Evolutionary conservation across 2,329 filamentous ascomycete genomes (phyloP).

Genomic region (Incumbomyces lentus): DNA sequence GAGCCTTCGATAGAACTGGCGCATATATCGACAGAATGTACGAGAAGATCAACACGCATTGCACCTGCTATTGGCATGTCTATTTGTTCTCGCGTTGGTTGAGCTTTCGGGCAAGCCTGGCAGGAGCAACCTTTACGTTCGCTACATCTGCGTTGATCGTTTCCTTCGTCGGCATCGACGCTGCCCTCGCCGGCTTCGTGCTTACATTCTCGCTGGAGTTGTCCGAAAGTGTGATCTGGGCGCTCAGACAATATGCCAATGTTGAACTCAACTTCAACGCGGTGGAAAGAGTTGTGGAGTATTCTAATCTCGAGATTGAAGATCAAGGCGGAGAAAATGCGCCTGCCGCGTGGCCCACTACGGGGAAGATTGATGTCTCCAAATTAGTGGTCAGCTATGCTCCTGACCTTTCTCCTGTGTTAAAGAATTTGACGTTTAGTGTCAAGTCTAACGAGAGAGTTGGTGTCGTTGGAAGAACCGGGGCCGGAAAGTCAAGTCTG

Average conservation of each 20-base stretch:
- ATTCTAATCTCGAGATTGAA: conserved; percentile 59
- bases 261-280: conserved; percentile 72
- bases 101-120: conserved; percentile 57
- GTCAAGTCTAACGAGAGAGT: conserved; percentile 59
- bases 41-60: conserved; percentile 56
- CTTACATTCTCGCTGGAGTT: conserved; percentile 65
- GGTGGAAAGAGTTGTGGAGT: conserved; percentile 65
- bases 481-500: conserved; percentile 66
- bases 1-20: conserved; percentile 60
- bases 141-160: conserved; percentile 57
- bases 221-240: conserved; percentile 52
- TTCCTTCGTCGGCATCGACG: conserved; percentile 50
- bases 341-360: conserved; percentile 63
- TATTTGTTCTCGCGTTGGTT: conserved; percentile 72
- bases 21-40: conserved; percentile 63
- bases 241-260: conserved; percentile 57
- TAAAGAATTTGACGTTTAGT: conserved; percentile 58
- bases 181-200: conserved; percentile 64
- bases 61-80: conserved; percentile 54
- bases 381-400: conserved; percentile 65
- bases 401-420: conserved; percentile 56
- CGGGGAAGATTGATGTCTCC: conserved; percentile 62
- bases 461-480: conserved; percentile 68
- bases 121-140: conserved; percentile 59
- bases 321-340: conserved; percentile 50